Conservation (phyloP, 129 eudicot species). For the Kitagawia praeruptora region DNA sequence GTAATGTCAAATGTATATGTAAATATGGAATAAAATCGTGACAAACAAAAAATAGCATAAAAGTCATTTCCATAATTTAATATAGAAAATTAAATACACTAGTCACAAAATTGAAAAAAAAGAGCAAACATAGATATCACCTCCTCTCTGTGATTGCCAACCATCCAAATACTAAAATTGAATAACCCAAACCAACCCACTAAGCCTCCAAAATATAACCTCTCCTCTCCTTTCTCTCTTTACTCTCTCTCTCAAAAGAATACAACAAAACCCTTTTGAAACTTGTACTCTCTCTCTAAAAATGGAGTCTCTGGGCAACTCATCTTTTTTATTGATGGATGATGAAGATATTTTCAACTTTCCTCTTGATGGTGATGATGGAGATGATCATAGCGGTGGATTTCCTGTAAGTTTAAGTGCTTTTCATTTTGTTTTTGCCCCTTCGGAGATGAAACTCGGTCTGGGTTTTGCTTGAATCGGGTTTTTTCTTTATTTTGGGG, state of each 20-base stretch:
- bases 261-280: not conserved
- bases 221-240: not conserved
- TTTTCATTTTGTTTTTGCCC: not conserved
- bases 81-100: not conserved
- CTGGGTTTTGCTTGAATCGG: slow-evolving; percentile 19
- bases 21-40: not conserved
- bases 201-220: slow-evolving; percentile 5
- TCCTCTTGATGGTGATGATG: slow-evolving; percentile 43
- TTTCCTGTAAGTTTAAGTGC: slow-evolving; percentile 46
- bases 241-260: not conserved
- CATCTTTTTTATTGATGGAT: slow-evolving; percentile 35
- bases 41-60: not conserved
- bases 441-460: not conserved
- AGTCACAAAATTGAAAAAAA: not conserved
- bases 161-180: slow-evolving; percentile 4
- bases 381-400: slow-evolving; percentile 22
- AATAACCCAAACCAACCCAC: not conserved
- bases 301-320: slow-evolving; percentile 43
- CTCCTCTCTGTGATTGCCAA: slow-evolving; percentile 1
- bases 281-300: slow-evolving; percentile 6
- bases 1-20: no score
- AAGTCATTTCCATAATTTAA: not conserved
- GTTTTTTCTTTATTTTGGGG: not conserved
- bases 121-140: slow-evolving; percentile 1
- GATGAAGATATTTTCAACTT: slow-evolving; percentile 86